Base-by-base conservation (phyloP, 768 basidiomycete species). In the Termitomyces sp. region DNA sequence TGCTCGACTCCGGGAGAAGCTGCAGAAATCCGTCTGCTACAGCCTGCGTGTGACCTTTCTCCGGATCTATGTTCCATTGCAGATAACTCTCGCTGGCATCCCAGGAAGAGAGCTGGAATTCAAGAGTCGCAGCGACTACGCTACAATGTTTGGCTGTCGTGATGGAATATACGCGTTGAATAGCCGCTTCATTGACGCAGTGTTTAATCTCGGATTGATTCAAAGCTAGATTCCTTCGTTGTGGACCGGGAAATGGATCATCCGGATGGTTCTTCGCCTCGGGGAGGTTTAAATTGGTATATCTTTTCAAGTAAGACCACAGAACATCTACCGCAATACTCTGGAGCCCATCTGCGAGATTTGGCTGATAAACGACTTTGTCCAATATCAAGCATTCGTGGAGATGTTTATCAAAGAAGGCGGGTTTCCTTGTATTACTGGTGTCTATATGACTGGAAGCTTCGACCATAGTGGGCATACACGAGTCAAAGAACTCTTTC, bases 381-480 rank as follows among this genome's bases (percentile, higher is more conserved):
- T 10, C 10, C 7, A 61, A 50, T n/a, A 54, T 24, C 16, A 62
- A 50, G 20, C 45, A 46, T 16, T 57, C 30, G 14, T 51, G 44
- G 11, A 62, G 61, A 41, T 62, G 57, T 16, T 22, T 47, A 26
- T 62, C 60, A 20, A 52, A 61, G 5, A 24, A 48, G 5, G 53
- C 53, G n/a, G 57, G 57, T 3, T 16, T 5, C 2, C 57, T 41
- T 8, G 60, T 61, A 3, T 41, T 28, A 18, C 10, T 48, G 28
- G 46, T 32, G 22, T 10, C 8, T 11, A 43, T 5, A 43, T 43
- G 41, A 0, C 5, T 24, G 14, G 52, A 57, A 6, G 13, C 4
- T 8, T 26, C 46, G 3, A 28, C 30, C 46, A 48, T 48, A 18
- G 46, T 26, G 14, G 46, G 46, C 26, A 32, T 28, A 32, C 28